phyloP scores from a whole-genome alignment of 2,329 filamentous ascomycete genomes.

The Aureobasidium sp. region DNA sequence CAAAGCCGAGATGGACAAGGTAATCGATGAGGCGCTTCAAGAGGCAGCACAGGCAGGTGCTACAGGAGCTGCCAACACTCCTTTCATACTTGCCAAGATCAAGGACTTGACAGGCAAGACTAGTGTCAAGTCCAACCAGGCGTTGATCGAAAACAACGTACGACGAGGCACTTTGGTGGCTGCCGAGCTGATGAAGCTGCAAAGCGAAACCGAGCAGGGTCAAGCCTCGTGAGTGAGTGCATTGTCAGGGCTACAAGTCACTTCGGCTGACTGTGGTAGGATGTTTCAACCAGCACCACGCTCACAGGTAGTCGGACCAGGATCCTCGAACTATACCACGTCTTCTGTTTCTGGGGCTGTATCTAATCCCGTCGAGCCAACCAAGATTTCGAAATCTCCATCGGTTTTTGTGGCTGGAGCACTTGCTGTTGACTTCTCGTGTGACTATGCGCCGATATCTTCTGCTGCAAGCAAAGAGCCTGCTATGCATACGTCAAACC shows the following conservation, averaged over 20 bases:
- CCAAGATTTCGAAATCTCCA: constrained; percentile 23
- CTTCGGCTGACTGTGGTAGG: constrained; percentile 11
- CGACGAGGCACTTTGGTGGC: constrained; percentile 58
- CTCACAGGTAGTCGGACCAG: constrained; percentile 13
- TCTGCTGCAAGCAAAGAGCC: constrained; percentile 37
- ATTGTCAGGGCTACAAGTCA: not conserved
- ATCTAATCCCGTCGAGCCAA: not conserved
- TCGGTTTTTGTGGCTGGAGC: constrained; percentile 87
- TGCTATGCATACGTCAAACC: constrained; percentile 74
- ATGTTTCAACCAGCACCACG: constrained; percentile 12
- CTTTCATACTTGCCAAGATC: constrained; percentile 72
- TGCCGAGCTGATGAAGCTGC: constrained; percentile 52
- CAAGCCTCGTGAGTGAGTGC: constrained; percentile 30
- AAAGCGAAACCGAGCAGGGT: constrained; percentile 32
- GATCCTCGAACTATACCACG: constrained; percentile 16
- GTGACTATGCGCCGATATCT: constrained; percentile 58
- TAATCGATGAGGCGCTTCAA: constrained; percentile 60
- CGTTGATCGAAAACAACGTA: constrained; percentile 61
- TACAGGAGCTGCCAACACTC: constrained; percentile 72
- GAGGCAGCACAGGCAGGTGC: constrained; percentile 60
- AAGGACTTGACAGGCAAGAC: constrained; percentile 66
- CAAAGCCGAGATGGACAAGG: constrained; percentile 59
- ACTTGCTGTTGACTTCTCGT: constrained; percentile 78
- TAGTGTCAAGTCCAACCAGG: constrained; percentile 68
- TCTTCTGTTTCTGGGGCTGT: constrained; percentile 24